Conservation (phyloP, 1,139 yeast genomes). For the Geotrichum histeridarum region DNA sequence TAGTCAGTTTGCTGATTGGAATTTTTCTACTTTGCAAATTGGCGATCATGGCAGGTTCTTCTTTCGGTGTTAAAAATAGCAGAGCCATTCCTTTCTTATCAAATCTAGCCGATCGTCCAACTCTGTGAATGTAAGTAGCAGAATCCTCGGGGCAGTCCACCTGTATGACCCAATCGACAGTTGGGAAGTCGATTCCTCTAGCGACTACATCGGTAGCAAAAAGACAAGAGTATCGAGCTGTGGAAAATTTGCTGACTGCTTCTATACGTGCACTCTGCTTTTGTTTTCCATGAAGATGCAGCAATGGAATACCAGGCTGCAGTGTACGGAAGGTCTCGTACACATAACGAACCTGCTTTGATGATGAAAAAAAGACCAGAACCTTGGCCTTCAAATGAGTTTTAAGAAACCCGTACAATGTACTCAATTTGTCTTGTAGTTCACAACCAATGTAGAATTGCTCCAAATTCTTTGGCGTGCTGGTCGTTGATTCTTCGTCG, state of each 20-base stretch:
- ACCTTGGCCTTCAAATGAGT: slow-evolving; percentile 83
- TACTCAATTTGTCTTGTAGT: slow-evolving; percentile 76
- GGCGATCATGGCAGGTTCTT: slow-evolving; percentile 70
- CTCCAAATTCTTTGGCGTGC: slow-evolving; percentile 78
- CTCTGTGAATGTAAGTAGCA: slow-evolving; percentile 93
- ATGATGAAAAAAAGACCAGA: slow-evolving; percentile 82
- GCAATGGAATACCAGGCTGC: slow-evolving; percentile 91
- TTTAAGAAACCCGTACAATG: slow-evolving; percentile 82
- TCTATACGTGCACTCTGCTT: slow-evolving; percentile 91
- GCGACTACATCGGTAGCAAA: slow-evolving; percentile 98
- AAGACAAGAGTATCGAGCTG: slow-evolving; percentile 80
- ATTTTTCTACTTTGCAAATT: slow-evolving; percentile 60
- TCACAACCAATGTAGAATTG: slow-evolving; percentile 73
- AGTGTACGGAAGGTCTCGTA: slow-evolving; percentile 86
- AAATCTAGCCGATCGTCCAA: slow-evolving; percentile 92
- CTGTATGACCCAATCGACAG: slow-evolving; percentile 96
- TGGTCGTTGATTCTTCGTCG: slow-evolving; percentile 46
- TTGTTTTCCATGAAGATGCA: slow-evolving; percentile 92
- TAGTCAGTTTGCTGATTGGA: slow-evolving; percentile 65
- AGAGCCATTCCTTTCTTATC: slow-evolving; percentile 86
- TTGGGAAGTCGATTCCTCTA: slow-evolving; percentile 94
- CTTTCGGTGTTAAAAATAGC: slow-evolving; percentile 76
- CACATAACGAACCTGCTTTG: slow-evolving; percentile 91
- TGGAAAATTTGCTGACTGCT: slow-evolving; percentile 77
- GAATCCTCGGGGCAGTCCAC: slow-evolving; percentile 95